Base-by-base conservation (phyloP, 352 stramenopile genomes). In the Phytophthora nicotianae region DNA sequence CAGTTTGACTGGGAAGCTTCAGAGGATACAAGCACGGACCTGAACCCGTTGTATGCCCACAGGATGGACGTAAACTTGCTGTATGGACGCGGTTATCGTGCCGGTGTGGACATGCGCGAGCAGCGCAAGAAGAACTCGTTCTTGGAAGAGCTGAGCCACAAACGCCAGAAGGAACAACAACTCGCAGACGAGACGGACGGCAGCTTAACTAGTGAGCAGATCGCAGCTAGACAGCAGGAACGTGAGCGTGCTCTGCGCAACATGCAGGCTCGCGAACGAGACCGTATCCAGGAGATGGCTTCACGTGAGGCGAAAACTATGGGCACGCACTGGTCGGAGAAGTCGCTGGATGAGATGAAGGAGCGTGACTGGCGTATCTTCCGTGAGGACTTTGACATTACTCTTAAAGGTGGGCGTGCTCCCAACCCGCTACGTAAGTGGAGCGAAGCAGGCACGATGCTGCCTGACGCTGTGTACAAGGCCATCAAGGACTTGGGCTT, bases 341-440 rank as follows among this genome's bases (percentile, higher is more conserved):
- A 99, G 79, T 65, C 79, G 37, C 70, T 99, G 23, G 72, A 74
- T 19, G 88, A 97, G 8, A 99, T 99, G 97, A 98, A 92, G 27
- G 75, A 93, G 38, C 90, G 98, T 17, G 98, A 99, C 86, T 99
- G 98, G 98, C 88, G 97, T 58, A 99, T 99, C 66, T 98, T 99
- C 70, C 88, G 97, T 20, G 98, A 99, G 74, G 98, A 99, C 75
- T 99, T 98, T 70, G 97, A 99, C 68, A 99, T 99, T 68, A 90
- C 91, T 4, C 90, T 99, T 21, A 90, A 91, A 26, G 89, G 89
- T 23, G 88, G 88, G 4, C 71, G 74, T 45, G 95, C 93, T 21
- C 95, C 97, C 23, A 86, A 97, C 33, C 97, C 98, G 8, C 61
- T 99, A n/a, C 92, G 98, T 29, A 96, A 90, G 53, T 99, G 90